Percentiles rank a stretch among this genome's conserved stretches.
These are phyloP conservation scores for Salix koriyanagi DNA, from an alignment of 345 rosid species.

Conservation along the genomic window DNA sequence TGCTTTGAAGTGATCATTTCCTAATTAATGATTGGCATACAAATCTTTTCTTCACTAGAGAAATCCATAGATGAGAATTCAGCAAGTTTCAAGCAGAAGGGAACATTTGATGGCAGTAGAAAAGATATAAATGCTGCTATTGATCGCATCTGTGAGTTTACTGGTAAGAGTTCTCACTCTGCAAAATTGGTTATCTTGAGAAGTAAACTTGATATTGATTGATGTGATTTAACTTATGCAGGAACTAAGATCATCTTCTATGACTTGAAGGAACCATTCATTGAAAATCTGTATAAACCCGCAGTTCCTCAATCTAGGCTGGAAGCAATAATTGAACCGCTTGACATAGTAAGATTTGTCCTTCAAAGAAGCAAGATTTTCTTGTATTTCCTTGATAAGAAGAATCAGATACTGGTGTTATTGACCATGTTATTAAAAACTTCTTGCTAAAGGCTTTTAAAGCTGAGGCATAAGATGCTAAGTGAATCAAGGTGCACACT, in stretches of 20 bases:
- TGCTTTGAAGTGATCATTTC: not conserved
- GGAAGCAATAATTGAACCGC: slow-evolving; percentile 77
- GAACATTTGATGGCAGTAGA: slow-evolving; percentile 81
- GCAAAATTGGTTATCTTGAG: not conserved
- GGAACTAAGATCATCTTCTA: slow-evolving; percentile 91
- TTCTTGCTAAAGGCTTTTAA: too few species aligned
- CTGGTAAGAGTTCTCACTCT: slow-evolving; percentile 47
- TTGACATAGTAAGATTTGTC: slow-evolving; percentile 56
- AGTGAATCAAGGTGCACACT: too few species aligned
- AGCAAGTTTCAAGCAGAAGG: slow-evolving; percentile 63
- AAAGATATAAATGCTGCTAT: slow-evolving; percentile 84
- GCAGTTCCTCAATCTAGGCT: slow-evolving; percentile 68
- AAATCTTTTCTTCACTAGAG: slow-evolving; percentile 29
- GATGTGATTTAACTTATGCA: slow-evolving; percentile 37
- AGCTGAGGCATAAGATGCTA: too few species aligned
- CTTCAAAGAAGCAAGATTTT: not conserved
- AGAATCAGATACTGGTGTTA: not conserved
- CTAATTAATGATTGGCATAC: not conserved
- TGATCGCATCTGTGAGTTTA: slow-evolving; percentile 77
- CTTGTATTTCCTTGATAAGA: not conserved
- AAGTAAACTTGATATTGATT: slow-evolving; percentile 9
- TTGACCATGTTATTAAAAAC: too few species aligned
- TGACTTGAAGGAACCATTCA: slow-evolving; percentile 81
- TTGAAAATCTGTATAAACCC: slow-evolving; percentile 77
- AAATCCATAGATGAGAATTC: slow-evolving; percentile 64